These are phyloP conservation scores for Tetradesmus lagerheimii DNA, from an alignment of 139 green algal species.

Conservation along the genomic window DNA sequence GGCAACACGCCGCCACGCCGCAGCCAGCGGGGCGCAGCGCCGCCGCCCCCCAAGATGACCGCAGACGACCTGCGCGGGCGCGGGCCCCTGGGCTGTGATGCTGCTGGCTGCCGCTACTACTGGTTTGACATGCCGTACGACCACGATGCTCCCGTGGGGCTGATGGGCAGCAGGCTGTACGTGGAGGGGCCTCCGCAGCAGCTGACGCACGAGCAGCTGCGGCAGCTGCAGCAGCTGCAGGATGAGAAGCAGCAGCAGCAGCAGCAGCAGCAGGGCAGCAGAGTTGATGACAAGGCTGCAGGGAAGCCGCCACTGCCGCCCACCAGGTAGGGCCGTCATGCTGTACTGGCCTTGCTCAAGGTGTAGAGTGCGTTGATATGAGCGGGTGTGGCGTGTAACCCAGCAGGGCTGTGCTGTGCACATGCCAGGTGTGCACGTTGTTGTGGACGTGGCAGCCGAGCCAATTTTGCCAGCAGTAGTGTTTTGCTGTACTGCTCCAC, in stretches of 20 bases:
- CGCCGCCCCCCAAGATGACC: slow-evolving; percentile 20
- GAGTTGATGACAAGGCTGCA: background rate
- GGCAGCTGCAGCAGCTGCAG: slow-evolving; percentile 4
- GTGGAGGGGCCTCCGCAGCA: slow-evolving; percentile 24
- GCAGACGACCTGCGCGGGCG: slow-evolving; percentile 24
- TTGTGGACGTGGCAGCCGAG: too few species aligned
- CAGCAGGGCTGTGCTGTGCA: background rate
- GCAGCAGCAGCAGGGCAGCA: background rate
- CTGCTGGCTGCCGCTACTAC: slow-evolving; percentile 24
- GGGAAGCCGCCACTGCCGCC: slow-evolving; percentile 14
- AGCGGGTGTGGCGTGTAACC: background rate
- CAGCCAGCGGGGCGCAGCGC: background rate
- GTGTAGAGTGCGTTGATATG: background rate
- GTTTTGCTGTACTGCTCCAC: too few species aligned
- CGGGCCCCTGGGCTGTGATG: slow-evolving; percentile 6
- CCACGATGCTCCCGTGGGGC: slow-evolving; percentile 28
- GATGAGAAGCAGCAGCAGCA: background rate
- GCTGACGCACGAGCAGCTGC: background rate
- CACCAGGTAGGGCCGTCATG: background rate
- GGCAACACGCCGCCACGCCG: slow-evolving; percentile 24
- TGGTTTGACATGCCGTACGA: slow-evolving; percentile 48
- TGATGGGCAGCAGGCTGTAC: slow-evolving; percentile 44
- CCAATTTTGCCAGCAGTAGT: too few species aligned
- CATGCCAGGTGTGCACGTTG: background rate
- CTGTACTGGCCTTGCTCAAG: too few species aligned